Conservation (phyloP, 2,329 filamentous ascomycete genomes). For the Botrytis aclada region DNA sequence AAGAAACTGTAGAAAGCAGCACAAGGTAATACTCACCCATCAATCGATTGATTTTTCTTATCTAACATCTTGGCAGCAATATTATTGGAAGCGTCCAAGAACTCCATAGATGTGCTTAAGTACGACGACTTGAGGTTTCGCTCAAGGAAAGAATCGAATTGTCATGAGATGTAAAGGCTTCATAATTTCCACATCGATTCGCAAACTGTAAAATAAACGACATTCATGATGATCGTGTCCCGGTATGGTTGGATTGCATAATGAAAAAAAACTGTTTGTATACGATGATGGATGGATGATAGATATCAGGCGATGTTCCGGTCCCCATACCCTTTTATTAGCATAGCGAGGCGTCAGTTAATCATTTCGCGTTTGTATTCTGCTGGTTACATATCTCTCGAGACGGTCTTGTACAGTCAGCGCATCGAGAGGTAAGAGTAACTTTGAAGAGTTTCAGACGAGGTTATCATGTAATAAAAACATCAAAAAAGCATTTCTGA, state of each 20-base stretch:
- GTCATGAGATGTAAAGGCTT: conserved; percentile 6
- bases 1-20: conserved; percentile 86
- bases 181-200: conserved; percentile 1
- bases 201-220: conserved; percentile 10
- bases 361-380: conserved; percentile 17
- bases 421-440: conserved; percentile 3
- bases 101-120: conserved; percentile 46
- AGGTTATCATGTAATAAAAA: conserved; percentile 3
- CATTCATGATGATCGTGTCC: conserved; percentile 7
- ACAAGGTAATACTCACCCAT: conserved; percentile 68
- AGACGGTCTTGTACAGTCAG: neutral
- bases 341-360: conserved; percentile 34
- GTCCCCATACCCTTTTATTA: conserved; percentile 25
- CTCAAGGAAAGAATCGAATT: conserved; percentile 12
- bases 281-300: conserved; percentile 25
- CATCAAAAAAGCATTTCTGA: conserved; percentile 5
- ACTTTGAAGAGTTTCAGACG: conserved; percentile 2
- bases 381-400: conserved; percentile 8
- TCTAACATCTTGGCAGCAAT: conserved; percentile 47
- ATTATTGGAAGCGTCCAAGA: conserved; percentile 64
- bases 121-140: conserved; percentile 29
- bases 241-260: conserved; percentile 11
- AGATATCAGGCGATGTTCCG: conserved; percentile 23
- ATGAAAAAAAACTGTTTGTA: conserved; percentile 22
- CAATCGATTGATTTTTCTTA: neutral